phyloP scores from a whole-genome alignment of 2,329 filamentous ascomycete species.

The Fusarium stilboides region DNA sequence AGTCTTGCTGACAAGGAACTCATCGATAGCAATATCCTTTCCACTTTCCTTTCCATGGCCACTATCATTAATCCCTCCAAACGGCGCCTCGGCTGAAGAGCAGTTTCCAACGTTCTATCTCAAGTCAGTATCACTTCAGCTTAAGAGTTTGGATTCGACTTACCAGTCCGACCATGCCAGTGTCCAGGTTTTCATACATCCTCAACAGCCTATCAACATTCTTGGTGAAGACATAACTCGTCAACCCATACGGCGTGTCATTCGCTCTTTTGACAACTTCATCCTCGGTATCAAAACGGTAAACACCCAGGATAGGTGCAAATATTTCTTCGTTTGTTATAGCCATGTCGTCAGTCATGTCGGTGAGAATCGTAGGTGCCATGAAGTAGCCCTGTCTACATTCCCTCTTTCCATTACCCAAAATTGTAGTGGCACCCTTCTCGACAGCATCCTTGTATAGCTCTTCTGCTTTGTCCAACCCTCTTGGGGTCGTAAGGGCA shows the following conservation, averaged over 20 bases:
- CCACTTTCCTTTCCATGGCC: conserved; percentile 51
- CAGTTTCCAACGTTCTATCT: conserved; percentile 13
- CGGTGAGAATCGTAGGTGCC: conserved; percentile 28
- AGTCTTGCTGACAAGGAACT: conserved; percentile 62
- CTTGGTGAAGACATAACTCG: conserved; percentile 36
- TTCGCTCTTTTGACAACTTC: conserved; percentile 35
- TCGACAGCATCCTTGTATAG: conserved; percentile 26
- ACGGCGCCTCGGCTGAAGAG: conserved; percentile 58
- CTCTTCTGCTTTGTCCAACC: conserved; percentile 19
- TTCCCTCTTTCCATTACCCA: conserved; percentile 8
- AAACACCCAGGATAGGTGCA: conserved; percentile 28
- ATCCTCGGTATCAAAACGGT: conserved; percentile 30
- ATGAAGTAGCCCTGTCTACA: conserved; percentile 21
- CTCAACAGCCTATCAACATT: conserved; percentile 32
- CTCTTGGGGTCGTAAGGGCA: conserved; percentile 22
- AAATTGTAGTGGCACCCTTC: conserved; percentile 6
- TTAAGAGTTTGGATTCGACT: background rate
- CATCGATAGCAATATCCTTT: conserved; percentile 61
- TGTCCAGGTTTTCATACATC: conserved; percentile 35
- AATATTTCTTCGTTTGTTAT: conserved; percentile 38
- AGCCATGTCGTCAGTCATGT: conserved; percentile 18
- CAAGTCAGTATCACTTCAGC: background rate
- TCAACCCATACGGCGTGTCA: conserved; percentile 27
- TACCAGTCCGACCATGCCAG: conserved; percentile 39
- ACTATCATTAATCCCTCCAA: conserved; percentile 35